Evolutionary conservation across 768 basidiomycete species (phyloP).

Genomic region (Mycena crocata): DNA sequence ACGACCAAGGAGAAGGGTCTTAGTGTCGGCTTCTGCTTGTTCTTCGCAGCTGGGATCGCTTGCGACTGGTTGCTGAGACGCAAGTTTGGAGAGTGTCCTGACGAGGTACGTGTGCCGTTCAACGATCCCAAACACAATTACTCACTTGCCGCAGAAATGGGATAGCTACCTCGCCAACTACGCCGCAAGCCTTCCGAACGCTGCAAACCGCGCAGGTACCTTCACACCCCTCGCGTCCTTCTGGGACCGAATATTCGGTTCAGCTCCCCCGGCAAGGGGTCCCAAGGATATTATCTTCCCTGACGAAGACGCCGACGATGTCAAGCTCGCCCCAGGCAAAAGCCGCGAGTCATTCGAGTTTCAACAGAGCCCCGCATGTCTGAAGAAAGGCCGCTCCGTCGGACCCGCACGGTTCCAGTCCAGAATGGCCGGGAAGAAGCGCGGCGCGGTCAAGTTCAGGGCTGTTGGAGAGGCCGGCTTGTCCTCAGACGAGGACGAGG

Average conservation of each 20-base stretch:
- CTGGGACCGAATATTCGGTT: conserved; percentile 62
- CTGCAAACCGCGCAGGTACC: conserved; percentile 64
- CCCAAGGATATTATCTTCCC: conserved; percentile 44
- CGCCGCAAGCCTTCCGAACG: conserved; percentile 62
- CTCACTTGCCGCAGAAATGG: conserved; percentile 65
- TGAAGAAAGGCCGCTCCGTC: conserved; percentile 38
- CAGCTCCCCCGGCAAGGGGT: conserved; percentile 24
- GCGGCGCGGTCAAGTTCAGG: conserved; percentile 42
- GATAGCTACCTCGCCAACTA: conserved; percentile 74
- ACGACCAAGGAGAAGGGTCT: conserved; percentile 66
- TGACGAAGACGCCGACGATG: conserved; percentile 38
- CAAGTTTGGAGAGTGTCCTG: conserved; percentile 75
- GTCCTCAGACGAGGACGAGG: conserved; percentile 44
- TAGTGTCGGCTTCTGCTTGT: conserved; percentile 66
- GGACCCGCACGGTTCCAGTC: conserved; percentile 33
- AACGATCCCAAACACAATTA: neutral
- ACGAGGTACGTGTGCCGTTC: conserved; percentile 58
- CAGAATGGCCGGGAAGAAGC: conserved; percentile 31
- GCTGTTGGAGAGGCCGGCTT: conserved; percentile 35
- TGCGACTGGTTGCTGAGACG: conserved; percentile 67
- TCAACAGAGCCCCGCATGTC: conserved; percentile 35
- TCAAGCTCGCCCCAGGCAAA: conserved; percentile 24
- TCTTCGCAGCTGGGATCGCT: conserved; percentile 58
- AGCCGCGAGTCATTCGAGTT: conserved; percentile 36
- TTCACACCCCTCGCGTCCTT: conserved; percentile 66